phyloP scores from a whole-genome alignment of 1,284 basidiomycete species.

The Laetiporus sulphureus region DNA sequence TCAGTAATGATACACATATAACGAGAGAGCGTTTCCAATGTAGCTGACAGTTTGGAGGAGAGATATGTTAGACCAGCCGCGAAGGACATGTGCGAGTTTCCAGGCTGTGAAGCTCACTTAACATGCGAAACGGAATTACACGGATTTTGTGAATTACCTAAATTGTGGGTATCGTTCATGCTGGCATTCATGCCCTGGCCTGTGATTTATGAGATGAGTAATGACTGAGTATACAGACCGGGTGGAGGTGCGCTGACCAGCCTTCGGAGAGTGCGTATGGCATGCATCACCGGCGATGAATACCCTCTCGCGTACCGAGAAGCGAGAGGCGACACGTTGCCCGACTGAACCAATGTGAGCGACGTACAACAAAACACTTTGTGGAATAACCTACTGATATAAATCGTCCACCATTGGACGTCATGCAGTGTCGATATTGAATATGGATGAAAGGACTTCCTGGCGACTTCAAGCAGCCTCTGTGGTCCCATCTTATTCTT shows the following conservation, averaged over 20 bases:
- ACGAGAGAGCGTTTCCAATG: no score
- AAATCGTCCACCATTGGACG: constrained; percentile 80
- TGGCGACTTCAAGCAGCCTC: constrained; percentile 58
- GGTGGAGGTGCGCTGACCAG: neutral
- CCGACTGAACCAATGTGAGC: constrained; percentile 40
- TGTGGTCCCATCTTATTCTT: constrained; percentile 54
- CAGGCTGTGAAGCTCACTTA: constrained; percentile 39
- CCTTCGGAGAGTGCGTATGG: constrained; percentile 8
- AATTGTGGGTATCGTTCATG: constrained; percentile 81
- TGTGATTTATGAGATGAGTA: constrained; percentile 30
- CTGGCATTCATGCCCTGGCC: constrained; percentile 69
- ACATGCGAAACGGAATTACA: neutral
- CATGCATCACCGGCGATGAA: constrained; percentile 45
- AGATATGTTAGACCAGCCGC: constrained; percentile 58
- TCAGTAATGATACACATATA: no score
- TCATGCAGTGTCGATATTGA: constrained; percentile 47
- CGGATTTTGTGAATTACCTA: no score
- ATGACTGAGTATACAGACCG: constrained; percentile 13
- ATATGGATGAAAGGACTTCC: constrained; percentile 65
- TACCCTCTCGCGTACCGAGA: constrained; percentile 59
- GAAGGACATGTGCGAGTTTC: constrained; percentile 72
- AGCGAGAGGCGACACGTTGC: constrained; percentile 69
- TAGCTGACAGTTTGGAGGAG: constrained; percentile 63
- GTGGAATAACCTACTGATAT: constrained; percentile 37
- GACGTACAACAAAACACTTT: neutral